Evolutionary conservation across 768 basidiomycete genomes (phyloP).

Genomic region (Tulasnella calospora): DNA sequence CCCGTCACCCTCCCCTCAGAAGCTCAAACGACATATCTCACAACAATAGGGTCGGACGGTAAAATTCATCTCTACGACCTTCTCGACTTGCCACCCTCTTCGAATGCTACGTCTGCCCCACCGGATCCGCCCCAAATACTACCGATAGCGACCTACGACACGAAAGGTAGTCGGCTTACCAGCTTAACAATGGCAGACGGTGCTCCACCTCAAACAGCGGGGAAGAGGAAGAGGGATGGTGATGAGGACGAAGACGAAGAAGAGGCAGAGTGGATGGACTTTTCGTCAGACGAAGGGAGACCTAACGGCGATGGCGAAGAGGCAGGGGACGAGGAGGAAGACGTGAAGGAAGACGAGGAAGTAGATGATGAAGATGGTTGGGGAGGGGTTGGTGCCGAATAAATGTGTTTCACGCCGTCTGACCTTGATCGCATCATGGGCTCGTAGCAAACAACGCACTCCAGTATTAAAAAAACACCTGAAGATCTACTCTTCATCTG

Average conservation of each 20-base stretch:
- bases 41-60: slow-evolving; percentile 88
- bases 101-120: slow-evolving; percentile 26
- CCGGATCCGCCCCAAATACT: slow-evolving; percentile 36
- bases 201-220: slow-evolving; percentile 25
- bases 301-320: slow-evolving; percentile 27
- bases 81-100: slow-evolving; percentile 42
- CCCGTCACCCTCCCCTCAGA: slow-evolving; percentile 51
- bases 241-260: slow-evolving; percentile 36
- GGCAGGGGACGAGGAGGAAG: slow-evolving; percentile 30
- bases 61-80: slow-evolving; percentile 73
- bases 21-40: slow-evolving; percentile 51
- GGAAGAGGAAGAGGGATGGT: slow-evolving; percentile 34
- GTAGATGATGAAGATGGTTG: slow-evolving; percentile 27
- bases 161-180: slow-evolving; percentile 80
- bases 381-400: background rate
- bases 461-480: slow-evolving; percentile 10
- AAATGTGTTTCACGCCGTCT: background rate
- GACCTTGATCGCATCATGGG: background rate
- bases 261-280: slow-evolving; percentile 30
- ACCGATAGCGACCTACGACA: slow-evolving; percentile 68
- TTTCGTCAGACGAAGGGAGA: slow-evolving; percentile 6
- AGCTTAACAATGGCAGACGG: slow-evolving; percentile 61
- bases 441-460: background rate
- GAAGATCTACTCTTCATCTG: slow-evolving; percentile 33
- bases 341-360: slow-evolving; percentile 33